Conservation (phyloP, 495 filamentous ascomycete species). For the Penicillium waksmanii region DNA sequence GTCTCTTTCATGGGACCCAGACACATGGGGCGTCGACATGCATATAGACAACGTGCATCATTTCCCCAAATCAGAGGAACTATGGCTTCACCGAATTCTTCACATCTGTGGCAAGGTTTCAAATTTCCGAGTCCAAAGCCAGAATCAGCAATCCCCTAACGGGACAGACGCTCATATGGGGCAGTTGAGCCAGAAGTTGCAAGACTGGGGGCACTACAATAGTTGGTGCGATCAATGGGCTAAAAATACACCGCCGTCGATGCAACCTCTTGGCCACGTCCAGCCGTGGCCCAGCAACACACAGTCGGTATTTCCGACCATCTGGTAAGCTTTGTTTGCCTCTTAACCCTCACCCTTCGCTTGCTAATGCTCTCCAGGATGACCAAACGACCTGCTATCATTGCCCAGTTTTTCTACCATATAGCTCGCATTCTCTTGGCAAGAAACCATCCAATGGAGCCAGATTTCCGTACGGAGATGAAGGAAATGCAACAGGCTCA, state of each 20-base stretch:
- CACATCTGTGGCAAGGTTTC: slow-evolving; percentile 88
- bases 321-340: slow-evolving; percentile 65
- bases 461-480: slow-evolving; percentile 61
- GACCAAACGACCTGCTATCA: slow-evolving; percentile 76
- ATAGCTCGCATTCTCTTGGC: slow-evolving; percentile 79
- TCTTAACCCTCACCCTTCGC: neutral
- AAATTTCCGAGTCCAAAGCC: slow-evolving; percentile 75
- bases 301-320: slow-evolving; percentile 81
- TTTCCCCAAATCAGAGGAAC: slow-evolving; percentile 65
- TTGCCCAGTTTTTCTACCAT: slow-evolving; percentile 91
- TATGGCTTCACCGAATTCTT: slow-evolving; percentile 90
- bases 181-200: slow-evolving; percentile 63
- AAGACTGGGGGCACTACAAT: slow-evolving; percentile 79
- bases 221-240: slow-evolving; percentile 81
- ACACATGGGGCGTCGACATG: slow-evolving; percentile 90
- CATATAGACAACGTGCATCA: slow-evolving; percentile 59
- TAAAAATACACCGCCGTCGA: slow-evolving; percentile 73
- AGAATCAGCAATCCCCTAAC: slow-evolving; percentile 60
- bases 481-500: slow-evolving; percentile 68
- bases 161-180: slow-evolving; percentile 52
- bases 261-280: slow-evolving; percentile 83
- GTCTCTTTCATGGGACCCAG: slow-evolving; percentile 87
- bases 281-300: slow-evolving; percentile 67
- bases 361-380: slow-evolving; percentile 57
- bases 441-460: slow-evolving; percentile 72